These are phyloP conservation scores for Xylaria sp. DNA, from an alignment of 2,329 filamentous ascomycete genomes.

Conservation along the genomic window DNA sequence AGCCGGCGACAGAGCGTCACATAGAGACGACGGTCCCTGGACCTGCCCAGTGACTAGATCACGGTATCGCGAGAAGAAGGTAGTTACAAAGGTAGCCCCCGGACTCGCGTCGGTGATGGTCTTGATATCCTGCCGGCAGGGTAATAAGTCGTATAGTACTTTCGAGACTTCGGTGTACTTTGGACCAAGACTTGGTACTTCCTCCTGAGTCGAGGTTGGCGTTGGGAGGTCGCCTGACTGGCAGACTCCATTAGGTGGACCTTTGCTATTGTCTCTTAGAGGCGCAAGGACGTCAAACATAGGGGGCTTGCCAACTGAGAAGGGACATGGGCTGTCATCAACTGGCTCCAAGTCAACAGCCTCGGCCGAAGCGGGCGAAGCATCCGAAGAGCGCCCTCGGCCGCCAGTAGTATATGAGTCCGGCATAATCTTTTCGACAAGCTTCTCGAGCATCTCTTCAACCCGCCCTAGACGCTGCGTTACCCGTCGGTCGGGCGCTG, in stretches of 20 bases:
- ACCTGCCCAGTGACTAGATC: slow-evolving; percentile 45
- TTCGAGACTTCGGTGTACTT: slow-evolving; percentile 51
- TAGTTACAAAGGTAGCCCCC: slow-evolving; percentile 47
- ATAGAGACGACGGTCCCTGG: slow-evolving; percentile 43
- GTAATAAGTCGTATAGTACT: slow-evolving; percentile 50
- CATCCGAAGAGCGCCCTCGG: slow-evolving; percentile 43
- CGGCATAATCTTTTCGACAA: slow-evolving; percentile 55
- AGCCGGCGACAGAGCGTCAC: slow-evolving; percentile 48
- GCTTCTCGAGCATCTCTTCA: slow-evolving; percentile 59
- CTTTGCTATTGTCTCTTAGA: slow-evolving; percentile 25
- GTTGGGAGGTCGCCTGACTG: slow-evolving; percentile 30
- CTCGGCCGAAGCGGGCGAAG: slow-evolving; percentile 43
- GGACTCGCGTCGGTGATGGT: slow-evolving; percentile 46
- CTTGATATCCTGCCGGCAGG: slow-evolving; percentile 51
- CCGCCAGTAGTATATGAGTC: slow-evolving; percentile 41
- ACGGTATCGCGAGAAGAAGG: slow-evolving; percentile 44
- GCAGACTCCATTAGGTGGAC: background rate
- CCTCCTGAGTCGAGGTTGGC: slow-evolving; percentile 38
- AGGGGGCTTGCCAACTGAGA: slow-evolving; percentile 47
- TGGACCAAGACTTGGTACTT: slow-evolving; percentile 38
- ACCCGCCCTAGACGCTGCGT: slow-evolving; percentile 58
- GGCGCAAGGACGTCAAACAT: slow-evolving; percentile 46
- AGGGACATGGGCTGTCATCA: slow-evolving; percentile 48
- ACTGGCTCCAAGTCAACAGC: slow-evolving; percentile 46
- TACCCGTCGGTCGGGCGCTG: slow-evolving; percentile 53